A percentile compares a stretch with the other conserved stretches of the same genome.
phyloP scores from a whole-genome alignment of 768 basidiomycete species.

The Lactarius akahatsu region DNA sequence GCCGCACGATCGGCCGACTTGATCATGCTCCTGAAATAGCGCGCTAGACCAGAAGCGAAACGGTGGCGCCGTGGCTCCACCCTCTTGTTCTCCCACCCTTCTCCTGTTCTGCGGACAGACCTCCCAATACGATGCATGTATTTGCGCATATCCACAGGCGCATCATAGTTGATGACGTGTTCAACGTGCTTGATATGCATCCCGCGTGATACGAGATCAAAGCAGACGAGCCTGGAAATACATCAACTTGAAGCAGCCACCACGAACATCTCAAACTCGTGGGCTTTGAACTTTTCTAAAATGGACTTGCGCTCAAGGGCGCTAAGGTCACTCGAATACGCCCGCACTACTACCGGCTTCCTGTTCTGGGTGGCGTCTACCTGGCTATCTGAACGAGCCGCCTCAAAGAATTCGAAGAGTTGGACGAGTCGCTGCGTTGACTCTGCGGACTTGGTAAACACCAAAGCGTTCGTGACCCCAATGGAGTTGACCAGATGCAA shows the following conservation, averaged over 20 bases:
- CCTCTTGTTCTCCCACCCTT: constrained; percentile 87
- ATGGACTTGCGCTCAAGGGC: constrained; percentile 70
- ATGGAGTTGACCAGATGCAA: constrained; percentile 76
- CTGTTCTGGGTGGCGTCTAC: constrained; percentile 27
- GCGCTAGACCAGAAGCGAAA: constrained; percentile 12
- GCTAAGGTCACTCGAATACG: constrained; percentile 87
- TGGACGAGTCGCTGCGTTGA: constrained; percentile 79
- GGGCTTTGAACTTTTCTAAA: constrained; percentile 76
- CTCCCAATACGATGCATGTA: constrained; percentile 97
- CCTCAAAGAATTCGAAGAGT: constrained; percentile 80
- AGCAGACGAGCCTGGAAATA: constrained; percentile 74
- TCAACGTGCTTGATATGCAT: constrained; percentile 91
- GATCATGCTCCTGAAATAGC: constrained; percentile 28
- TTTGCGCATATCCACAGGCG: constrained; percentile 95
- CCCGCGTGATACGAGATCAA: constrained; percentile 92
- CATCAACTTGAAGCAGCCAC: constrained; percentile 9
- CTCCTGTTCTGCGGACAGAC: constrained; percentile 82
- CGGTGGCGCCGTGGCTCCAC: neutral
- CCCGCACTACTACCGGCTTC: constrained; percentile 48
- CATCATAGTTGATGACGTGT: constrained; percentile 94
- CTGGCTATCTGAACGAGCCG: constrained; percentile 36
- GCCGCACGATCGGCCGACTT: constrained; percentile 20
- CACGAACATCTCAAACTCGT: constrained; percentile 78
- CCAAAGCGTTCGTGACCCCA: constrained; percentile 66
- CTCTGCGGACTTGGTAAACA: constrained; percentile 96